Evolutionary conservation across 2,329 filamentous ascomycete species (phyloP), one percentile per base, ranked within the genome.

Genomic region (Lasiodiplodia hormozganensis): DNA sequence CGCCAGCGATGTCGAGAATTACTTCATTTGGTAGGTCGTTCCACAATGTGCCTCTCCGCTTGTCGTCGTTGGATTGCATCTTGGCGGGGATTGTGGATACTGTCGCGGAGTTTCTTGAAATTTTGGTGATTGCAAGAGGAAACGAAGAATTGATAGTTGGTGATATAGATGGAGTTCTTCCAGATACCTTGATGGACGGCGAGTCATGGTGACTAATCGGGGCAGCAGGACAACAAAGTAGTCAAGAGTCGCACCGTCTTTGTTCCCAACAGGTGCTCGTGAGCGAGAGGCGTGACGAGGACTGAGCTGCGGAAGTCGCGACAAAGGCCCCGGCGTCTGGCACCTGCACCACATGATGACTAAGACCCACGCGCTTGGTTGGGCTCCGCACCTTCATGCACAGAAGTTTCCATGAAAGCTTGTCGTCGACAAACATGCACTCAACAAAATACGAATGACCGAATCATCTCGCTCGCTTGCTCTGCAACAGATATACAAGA

Each of bases 151-250:
- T 5, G 36, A 25, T 28, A 12, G 23, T 36, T 31, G 23, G 12
- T 52, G n/a, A 34, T 34, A 51, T 36, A 49, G 31, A 21, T 43
- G 7, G 31, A 11, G n/a, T 12, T 31, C 36, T 11, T 65, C 38
- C 31, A 56, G 49, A 34, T 65, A 65, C 62, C 62, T 54, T 65
- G 62, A 65, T 65, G 62, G 62, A 56, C 36, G 25, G 25, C 10
- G 43, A n/a, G 25, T 6, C 62, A 65, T 65, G 10, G 62, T 65
- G 62, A 65, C 49, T 56, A 56, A 65, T 47, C 14, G 51, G 36
- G 3, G 49, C 34, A 54, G 36, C 16, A 54, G 49, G 62, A 65
- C 62, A 65, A 47, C 62, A 65, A 3, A 56, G 62, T 65, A 47
- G 16, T 12, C 31, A 43, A 34, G 34, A 65, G 52, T 12, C 43